These are phyloP conservation scores for Colletotrichum sp. DNA, from an alignment of 2,329 filamentous ascomycete species.

Conservation along the genomic window DNA sequence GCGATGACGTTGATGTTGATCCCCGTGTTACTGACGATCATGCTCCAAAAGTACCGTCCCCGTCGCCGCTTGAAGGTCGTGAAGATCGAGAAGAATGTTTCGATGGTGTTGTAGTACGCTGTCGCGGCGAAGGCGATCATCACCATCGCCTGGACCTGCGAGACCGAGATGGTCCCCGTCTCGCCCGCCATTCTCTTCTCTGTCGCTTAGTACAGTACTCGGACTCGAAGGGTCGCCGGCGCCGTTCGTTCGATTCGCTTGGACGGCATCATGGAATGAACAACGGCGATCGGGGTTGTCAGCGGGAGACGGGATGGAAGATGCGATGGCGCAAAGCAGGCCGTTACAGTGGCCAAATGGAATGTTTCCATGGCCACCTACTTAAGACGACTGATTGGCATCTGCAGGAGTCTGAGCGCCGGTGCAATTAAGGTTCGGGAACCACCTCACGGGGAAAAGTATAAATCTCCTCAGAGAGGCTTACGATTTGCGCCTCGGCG, in stretches of 20 bases:
- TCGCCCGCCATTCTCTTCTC: conserved; percentile 13
- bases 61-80: conserved; percentile 22
- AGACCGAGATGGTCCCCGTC: conserved; percentile 14
- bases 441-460: not conserved
- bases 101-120: conserved; percentile 19
- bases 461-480: not conserved
- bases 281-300: not conserved
- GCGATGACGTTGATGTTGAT: conserved; percentile 22
- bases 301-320: conserved; percentile 3
- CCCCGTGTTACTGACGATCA: conserved; percentile 25
- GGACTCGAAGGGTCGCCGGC: not conserved
- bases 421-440: not conserved
- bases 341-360: not conserved
- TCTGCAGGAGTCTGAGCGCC: not conserved
- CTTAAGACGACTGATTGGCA: not conserved
- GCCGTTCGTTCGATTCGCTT: not conserved
- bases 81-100: conserved; percentile 26
- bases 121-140: conserved; percentile 40
- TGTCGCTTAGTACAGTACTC: not conserved
- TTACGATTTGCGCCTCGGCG: not conserved
- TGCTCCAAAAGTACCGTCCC: conserved; percentile 28
- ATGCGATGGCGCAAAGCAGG: not conserved
- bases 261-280: conserved; percentile 5
- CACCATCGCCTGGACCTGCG: conserved; percentile 21
- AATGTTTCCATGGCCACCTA: not conserved